A percentile compares a stretch with the other conserved stretches of the same genome.
Evolutionary conservation across 1,139 yeast genomes (phyloP).

Genomic region (Saccharomycopsis phalli): DNA sequence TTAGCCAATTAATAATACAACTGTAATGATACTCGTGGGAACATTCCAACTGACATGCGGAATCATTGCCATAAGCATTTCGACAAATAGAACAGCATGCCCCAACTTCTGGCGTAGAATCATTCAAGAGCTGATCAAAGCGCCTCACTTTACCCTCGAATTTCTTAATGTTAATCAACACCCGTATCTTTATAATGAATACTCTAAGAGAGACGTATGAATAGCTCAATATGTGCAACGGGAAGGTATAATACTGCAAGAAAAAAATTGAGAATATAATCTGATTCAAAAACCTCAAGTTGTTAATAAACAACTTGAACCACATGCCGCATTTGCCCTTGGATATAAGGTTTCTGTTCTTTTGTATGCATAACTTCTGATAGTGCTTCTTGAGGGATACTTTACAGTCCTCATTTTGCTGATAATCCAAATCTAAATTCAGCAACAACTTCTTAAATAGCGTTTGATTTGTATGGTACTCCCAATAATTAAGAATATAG

Average conservation of each 20-base stretch:
- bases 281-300: slow-evolving; percentile 17
- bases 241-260: slow-evolving; percentile 17
- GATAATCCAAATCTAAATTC: background rate
- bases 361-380: slow-evolving; percentile 5
- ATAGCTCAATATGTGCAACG: slow-evolving; percentile 15
- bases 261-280: slow-evolving; percentile 17
- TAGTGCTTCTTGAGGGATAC: background rate
- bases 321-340: slow-evolving; percentile 11
- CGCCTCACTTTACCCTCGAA: slow-evolving; percentile 10
- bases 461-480: slow-evolving; percentile 9
- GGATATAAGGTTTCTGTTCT: slow-evolving; percentile 6
- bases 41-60: slow-evolving; percentile 5
- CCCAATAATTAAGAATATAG: slow-evolving; percentile 18
- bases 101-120: background rate
- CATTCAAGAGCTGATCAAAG: slow-evolving; percentile 3
- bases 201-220: slow-evolving; percentile 17
- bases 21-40: slow-evolving; percentile 14
- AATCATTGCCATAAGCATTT: background rate
- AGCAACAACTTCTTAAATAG: slow-evolving; percentile 11
- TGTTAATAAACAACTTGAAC: slow-evolving; percentile 14
- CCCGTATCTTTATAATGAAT: slow-evolving; percentile 14
- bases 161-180: slow-evolving; percentile 14
- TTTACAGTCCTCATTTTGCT: background rate
- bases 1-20: slow-evolving; percentile 17
- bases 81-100: slow-evolving; percentile 14